Conservation (phyloP, 2,329 filamentous ascomycete species). For the Aureobasidium melanogenum region DNA sequence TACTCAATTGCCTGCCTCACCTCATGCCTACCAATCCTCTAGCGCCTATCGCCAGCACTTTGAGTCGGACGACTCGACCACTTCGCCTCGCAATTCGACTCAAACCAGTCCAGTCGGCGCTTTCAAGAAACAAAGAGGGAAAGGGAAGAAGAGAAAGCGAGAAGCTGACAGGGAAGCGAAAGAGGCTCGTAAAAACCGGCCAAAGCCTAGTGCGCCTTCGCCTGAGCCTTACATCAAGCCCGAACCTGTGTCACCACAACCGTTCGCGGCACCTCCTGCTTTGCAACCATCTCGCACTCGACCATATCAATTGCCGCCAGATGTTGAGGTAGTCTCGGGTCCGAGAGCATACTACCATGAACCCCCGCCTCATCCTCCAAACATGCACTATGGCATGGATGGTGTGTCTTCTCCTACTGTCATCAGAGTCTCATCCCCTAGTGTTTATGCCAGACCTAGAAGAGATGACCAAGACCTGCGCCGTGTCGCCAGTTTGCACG, state of each 20-base stretch:
- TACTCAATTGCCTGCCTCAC: constrained; percentile 12
- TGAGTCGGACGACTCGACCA: constrained; percentile 12
- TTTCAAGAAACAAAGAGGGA: constrained; percentile 13
- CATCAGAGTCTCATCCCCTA: constrained; percentile 30
- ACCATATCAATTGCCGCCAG: constrained; percentile 26
- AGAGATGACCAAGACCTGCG: constrained; percentile 39
- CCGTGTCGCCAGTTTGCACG: constrained; percentile 39
- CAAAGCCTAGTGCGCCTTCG: constrained; percentile 25
- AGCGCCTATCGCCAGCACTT: constrained; percentile 16
- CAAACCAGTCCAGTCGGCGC: constrained; percentile 17
- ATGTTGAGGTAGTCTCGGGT: constrained; percentile 32
- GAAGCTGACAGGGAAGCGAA: constrained; percentile 9
- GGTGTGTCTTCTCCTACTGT: constrained; percentile 31
- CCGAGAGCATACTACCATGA: constrained; percentile 36
- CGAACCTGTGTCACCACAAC: constrained; percentile 53
- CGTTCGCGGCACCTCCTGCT: constrained; percentile 36
- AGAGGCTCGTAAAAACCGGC: constrained; percentile 26
- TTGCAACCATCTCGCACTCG: constrained; percentile 31
- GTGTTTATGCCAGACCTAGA: constrained; percentile 26
- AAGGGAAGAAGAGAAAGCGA: constrained; percentile 13
- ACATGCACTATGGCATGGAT: constrained; percentile 21
- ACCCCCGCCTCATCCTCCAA: constrained; percentile 23
- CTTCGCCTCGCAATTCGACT: constrained; percentile 12
- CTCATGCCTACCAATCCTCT: constrained; percentile 2
- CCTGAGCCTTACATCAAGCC: constrained; percentile 50